These are phyloP conservation scores for Chytriomyces confervae DNA, from an alignment of 192 early-diverging fungal species.

Conservation along the genomic window DNA sequence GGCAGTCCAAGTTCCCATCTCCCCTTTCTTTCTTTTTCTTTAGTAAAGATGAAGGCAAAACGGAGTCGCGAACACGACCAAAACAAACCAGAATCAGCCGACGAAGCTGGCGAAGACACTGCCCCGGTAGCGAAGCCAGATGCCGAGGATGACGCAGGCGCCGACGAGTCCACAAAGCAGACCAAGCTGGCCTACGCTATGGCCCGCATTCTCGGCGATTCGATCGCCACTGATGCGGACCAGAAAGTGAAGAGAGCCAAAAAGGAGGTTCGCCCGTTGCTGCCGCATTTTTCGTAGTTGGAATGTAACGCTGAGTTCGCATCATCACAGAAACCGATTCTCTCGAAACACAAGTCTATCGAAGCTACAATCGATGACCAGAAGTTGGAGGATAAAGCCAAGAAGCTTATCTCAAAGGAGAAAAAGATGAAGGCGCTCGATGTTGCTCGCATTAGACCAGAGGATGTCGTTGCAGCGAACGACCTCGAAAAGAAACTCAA, in stretches of 20 bases:
- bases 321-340: slow-evolving; percentile 66
- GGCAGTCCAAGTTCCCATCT: not conserved
- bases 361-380: slow-evolving; percentile 85
- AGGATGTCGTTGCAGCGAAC: slow-evolving; percentile 65
- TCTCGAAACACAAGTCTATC: slow-evolving; percentile 79
- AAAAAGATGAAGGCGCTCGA: slow-evolving; percentile 63
- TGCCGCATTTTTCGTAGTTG: not conserved
- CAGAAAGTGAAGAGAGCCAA: not conserved
- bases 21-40: slow-evolving; percentile 13
- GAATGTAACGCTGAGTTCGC: not conserved
- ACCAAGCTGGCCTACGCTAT: slow-evolving; percentile 72
- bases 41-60: slow-evolving; percentile 5
- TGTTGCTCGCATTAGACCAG: slow-evolving; percentile 76
- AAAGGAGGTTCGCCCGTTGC: not conserved
- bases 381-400: slow-evolving; percentile 83
- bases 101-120: slow-evolving; percentile 46
- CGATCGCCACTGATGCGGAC: slow-evolving; percentile 45
- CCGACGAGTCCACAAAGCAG: slow-evolving; percentile 44
- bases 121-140: not conserved
- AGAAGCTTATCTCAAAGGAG: slow-evolving; percentile 74
- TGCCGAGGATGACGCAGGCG: not conserved
- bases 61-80: not conserved
- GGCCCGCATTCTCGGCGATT: slow-evolving; percentile 66
- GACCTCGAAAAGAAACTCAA: slow-evolving; percentile 89
- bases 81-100: slow-evolving; percentile 37